These are phyloP conservation scores for Alectoria sarmentosa DNA, from an alignment of 495 filamentous ascomycete species.

Conservation along the genomic window DNA sequence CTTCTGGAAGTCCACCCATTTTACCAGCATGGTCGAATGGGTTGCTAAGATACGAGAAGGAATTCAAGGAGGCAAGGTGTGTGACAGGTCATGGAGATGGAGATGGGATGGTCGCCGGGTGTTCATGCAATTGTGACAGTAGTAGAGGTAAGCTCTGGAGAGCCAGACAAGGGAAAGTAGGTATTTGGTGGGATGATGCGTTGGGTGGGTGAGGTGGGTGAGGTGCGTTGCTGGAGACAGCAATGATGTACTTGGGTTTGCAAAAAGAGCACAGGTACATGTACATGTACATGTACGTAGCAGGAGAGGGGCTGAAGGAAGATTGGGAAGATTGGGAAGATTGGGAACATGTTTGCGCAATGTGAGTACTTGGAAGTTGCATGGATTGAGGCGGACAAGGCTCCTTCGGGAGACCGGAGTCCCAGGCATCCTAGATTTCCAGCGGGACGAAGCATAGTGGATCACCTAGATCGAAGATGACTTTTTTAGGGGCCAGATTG, in stretches of 20 bases:
- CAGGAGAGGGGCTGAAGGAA: background rate
- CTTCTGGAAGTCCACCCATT: background rate
- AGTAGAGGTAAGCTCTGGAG: background rate
- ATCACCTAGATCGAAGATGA: background rate
- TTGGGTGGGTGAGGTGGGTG: background rate
- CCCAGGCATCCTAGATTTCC: too few species aligned
- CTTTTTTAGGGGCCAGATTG: background rate
- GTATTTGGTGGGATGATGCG: too few species aligned
- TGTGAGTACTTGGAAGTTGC: too few species aligned
- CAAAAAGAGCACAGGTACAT: background rate
- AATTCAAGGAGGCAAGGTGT: background rate
- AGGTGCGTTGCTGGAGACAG: background rate
- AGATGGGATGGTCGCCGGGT: background rate
- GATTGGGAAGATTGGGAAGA: too few species aligned
- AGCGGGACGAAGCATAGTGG: background rate
- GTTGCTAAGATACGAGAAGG: background rate
- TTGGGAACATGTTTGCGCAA: too few species aligned
- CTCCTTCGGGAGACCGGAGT: background rate
- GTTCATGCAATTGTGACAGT: too few species aligned
- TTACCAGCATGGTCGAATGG: background rate
- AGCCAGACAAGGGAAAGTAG: background rate
- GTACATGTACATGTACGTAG: background rate
- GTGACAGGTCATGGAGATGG: background rate
- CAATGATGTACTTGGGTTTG: background rate
- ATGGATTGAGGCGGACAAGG: background rate